Conservation (phyloP, 2,329 filamentous ascomycete species). For the Aspergillus thermomutatus region DNA sequence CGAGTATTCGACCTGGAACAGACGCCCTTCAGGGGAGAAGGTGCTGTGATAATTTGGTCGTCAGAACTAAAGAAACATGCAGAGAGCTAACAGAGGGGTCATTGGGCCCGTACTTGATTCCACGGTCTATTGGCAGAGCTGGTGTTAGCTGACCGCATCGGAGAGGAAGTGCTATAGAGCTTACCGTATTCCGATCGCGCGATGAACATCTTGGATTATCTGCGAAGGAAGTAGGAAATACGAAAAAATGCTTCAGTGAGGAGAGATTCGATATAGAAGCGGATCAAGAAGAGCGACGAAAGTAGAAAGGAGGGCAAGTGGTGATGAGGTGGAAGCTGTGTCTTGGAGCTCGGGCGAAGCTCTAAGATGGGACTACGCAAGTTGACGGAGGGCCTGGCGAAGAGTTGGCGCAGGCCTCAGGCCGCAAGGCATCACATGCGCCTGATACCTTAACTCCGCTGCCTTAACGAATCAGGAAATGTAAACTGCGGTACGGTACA, state of each 20-base stretch:
- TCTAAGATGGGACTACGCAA: slow-evolving; percentile 35
- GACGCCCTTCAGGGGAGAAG: slow-evolving; percentile 98
- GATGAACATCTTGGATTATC: slow-evolving; percentile 85
- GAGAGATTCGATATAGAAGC: not conserved
- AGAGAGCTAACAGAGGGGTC: slow-evolving; percentile 1
- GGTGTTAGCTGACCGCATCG: slow-evolving; percentile 35
- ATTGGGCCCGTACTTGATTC: slow-evolving; percentile 75
- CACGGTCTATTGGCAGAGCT: slow-evolving; percentile 65
- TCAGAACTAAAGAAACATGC: slow-evolving; percentile 17
- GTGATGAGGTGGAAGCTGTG: slow-evolving; percentile 16
- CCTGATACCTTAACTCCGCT: slow-evolving; percentile 8
- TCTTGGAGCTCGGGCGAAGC: slow-evolving; percentile 28
- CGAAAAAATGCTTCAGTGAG: not conserved
- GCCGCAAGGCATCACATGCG: slow-evolving; percentile 11
- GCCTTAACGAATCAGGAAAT: not conserved
- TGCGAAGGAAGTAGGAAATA: slow-evolving; percentile 9
- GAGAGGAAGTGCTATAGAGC: slow-evolving; percentile 36
- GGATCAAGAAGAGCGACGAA: not conserved
- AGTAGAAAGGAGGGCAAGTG: not conserved
- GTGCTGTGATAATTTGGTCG: slow-evolving; percentile 58
- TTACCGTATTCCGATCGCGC: slow-evolving; percentile 99
- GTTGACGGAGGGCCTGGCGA: slow-evolving; percentile 31
- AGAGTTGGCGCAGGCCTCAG: slow-evolving; percentile 22
- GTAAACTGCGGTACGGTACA: slow-evolving; percentile 12
- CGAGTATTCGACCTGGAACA: slow-evolving; percentile 99